Percentiles rank a stretch among this genome's conserved stretches.
These are phyloP conservation scores for Zizania latifolia DNA, from an alignment of 176 grass and related monocot species.

Conservation along the genomic window DNA sequence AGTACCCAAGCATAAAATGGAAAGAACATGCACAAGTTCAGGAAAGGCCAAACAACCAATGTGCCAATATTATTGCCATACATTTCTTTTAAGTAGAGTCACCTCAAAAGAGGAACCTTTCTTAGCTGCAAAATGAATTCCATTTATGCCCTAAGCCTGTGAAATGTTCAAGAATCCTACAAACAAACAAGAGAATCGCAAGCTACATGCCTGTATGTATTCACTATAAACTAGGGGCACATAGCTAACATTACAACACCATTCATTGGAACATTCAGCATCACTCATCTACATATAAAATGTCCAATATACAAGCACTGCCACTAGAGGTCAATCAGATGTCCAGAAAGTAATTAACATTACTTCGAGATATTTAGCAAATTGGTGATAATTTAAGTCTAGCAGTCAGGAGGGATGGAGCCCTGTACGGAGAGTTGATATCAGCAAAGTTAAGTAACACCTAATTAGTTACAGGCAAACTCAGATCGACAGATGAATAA, in stretches of 20 bases:
- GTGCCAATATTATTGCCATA: not conserved
- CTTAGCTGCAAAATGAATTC: conserved; percentile 22
- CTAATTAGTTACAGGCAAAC: not conserved
- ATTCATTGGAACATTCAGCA: not conserved
- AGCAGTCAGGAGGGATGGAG: not conserved
- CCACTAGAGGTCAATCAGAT: not conserved
- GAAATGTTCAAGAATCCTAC: conserved; percentile 5
- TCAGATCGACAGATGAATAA: not conserved
- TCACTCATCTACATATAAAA: not conserved
- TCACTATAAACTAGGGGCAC: conserved; percentile 6
- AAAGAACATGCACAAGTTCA: conserved; percentile 2
- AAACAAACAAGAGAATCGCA: not conserved
- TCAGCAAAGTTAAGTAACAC: conserved; percentile 22
- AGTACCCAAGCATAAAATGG: conserved; percentile 10
- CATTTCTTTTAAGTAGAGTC: not conserved
- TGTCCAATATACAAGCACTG: not conserved
- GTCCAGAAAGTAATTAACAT: not conserved
- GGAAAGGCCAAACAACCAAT: not conserved
- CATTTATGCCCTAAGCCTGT: conserved; percentile 7
- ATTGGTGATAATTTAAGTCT: not conserved
- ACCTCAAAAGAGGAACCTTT: conserved; percentile 3
- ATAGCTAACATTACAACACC: not conserved
- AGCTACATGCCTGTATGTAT: not conserved
- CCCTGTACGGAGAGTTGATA: not conserved
- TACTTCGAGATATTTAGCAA: not conserved